phyloP scores from a whole-genome alignment of 2,329 filamentous ascomycete genomes.

The Westerdykella aurantiaca region DNA sequence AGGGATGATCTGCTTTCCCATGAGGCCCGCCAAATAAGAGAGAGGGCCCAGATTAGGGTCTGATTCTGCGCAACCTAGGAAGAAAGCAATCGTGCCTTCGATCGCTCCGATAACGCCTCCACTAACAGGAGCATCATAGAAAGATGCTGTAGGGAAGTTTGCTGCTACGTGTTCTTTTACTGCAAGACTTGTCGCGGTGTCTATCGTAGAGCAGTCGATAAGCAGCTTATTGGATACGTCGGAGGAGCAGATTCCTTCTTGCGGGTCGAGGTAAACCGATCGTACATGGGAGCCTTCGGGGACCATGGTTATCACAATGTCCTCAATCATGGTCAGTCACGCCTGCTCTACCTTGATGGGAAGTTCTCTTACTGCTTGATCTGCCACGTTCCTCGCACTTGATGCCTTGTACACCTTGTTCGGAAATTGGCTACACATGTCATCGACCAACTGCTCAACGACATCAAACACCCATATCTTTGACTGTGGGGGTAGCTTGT shows the following conservation, averaged over 20 bases:
- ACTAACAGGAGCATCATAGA: constrained; percentile 52
- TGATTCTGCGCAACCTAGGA: constrained; percentile 47
- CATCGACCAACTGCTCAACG: constrained; percentile 39
- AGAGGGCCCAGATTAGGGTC: constrained; percentile 43
- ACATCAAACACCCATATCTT: constrained; percentile 49
- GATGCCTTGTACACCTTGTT: constrained; percentile 35
- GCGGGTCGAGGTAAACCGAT: constrained; percentile 45
- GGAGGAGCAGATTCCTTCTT: constrained; percentile 40
- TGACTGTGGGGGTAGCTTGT: constrained; percentile 41
- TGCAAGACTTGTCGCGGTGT: constrained; percentile 46
- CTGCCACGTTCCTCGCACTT: constrained; percentile 46
- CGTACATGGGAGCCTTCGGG: constrained; percentile 50
- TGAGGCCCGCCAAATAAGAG: constrained; percentile 42
- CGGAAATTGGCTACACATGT: constrained; percentile 39
- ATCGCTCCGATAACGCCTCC: constrained; percentile 50
- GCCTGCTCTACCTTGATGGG: not conserved
- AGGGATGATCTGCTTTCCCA: constrained; percentile 51
- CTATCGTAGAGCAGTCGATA: constrained; percentile 54
- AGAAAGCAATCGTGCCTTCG: constrained; percentile 50
- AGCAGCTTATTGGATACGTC: constrained; percentile 43
- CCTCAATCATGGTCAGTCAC: constrained; percentile 27
- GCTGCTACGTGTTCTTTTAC: constrained; percentile 39
- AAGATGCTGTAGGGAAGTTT: constrained; percentile 39
- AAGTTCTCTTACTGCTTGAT: constrained; percentile 42
- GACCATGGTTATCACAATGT: constrained; percentile 50